These are phyloP conservation scores for Globisporangium alternatum DNA, from an alignment of 352 stramenopile genomes.

Conservation along the genomic window DNA sequence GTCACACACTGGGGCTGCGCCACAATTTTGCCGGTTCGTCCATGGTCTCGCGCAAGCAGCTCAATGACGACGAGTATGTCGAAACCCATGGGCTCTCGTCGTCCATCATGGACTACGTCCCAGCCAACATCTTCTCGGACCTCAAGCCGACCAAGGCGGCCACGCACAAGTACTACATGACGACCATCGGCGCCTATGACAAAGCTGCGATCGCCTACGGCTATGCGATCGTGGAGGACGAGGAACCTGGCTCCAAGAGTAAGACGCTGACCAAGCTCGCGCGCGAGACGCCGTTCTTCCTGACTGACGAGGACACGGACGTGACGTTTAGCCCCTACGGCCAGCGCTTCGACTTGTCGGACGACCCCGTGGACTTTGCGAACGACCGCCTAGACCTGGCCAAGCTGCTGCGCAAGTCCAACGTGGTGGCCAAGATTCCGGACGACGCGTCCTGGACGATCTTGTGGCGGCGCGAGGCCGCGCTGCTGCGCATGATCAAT, in stretches of 20 bases:
- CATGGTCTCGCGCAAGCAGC: constrained; percentile 43
- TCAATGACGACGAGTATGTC: constrained; percentile 53
- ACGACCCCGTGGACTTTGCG: constrained; percentile 52
- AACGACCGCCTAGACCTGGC: constrained; percentile 53
- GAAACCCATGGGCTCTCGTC: constrained; percentile 46
- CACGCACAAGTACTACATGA: constrained; percentile 68
- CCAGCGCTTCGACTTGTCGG: constrained; percentile 58
- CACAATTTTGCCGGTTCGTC: constrained; percentile 85
- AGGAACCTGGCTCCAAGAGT: constrained; percentile 49
- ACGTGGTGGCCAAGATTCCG: constrained; percentile 32
- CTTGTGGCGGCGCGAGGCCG: constrained; percentile 49
- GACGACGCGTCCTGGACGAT: constrained; percentile 53
- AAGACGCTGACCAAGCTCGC: constrained; percentile 35
- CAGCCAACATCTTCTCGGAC: constrained; percentile 81
- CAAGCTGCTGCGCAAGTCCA: constrained; percentile 33
- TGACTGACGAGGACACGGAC: constrained; percentile 58
- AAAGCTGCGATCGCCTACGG: constrained; percentile 84
- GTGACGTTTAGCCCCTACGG: constrained; percentile 43
- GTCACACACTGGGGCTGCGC: constrained; percentile 81
- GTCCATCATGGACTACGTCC: constrained; percentile 88
- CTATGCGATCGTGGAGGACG: constrained; percentile 48
- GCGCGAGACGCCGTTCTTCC: constrained; percentile 47
- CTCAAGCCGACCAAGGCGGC: constrained; percentile 30
- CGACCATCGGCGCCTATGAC: constrained; percentile 71
- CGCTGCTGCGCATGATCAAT: constrained; percentile 42